phyloP scores from a whole-genome alignment of 2,329 filamentous ascomycete genomes.

The Fusarium vanettenii region DNA sequence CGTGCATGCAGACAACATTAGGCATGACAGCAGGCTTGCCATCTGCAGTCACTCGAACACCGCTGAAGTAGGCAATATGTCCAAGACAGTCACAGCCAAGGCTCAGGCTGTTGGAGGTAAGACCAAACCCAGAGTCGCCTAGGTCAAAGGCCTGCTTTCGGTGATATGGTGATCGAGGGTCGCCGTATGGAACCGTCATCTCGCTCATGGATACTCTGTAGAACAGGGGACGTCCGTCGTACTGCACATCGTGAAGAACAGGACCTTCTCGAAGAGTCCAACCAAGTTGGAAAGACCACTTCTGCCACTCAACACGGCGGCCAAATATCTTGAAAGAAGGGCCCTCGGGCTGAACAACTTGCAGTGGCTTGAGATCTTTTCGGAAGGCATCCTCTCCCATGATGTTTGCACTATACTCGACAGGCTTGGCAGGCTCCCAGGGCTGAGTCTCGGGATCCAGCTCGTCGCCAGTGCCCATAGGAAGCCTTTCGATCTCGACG shows the following conservation, averaged over 20 bases:
- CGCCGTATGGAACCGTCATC: slow-evolving; percentile 59
- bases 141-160: slow-evolving; percentile 78
- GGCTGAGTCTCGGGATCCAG: slow-evolving; percentile 19
- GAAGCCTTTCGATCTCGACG: slow-evolving; percentile 3
- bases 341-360: slow-evolving; percentile 72
- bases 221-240: slow-evolving; percentile 67
- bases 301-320: slow-evolving; percentile 35
- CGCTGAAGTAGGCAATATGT: slow-evolving; percentile 59
- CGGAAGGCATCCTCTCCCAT: slow-evolving; percentile 18
- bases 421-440: slow-evolving; percentile 13
- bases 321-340: slow-evolving; percentile 60
- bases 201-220: slow-evolving; percentile 69
- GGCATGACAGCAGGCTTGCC: slow-evolving; percentile 77
- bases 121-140: slow-evolving; percentile 73
- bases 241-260: slow-evolving; percentile 69
- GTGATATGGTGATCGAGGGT: slow-evolving; percentile 71
- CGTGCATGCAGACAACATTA: slow-evolving; percentile 52
- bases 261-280: slow-evolving; percentile 71
- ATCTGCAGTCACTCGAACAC: slow-evolving; percentile 49
- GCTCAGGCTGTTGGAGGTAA: slow-evolving; percentile 73
- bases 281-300: slow-evolving; percentile 69
- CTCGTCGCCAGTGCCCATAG: slow-evolving; percentile 1
- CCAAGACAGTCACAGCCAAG: slow-evolving; percentile 74
- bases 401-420: slow-evolving; percentile 25
- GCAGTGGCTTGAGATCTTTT: slow-evolving; percentile 69